These are phyloP conservation scores for Chrysoporthe deuterocubensis DNA, from an alignment of 2,329 filamentous ascomycete species.

Conservation along the genomic window DNA sequence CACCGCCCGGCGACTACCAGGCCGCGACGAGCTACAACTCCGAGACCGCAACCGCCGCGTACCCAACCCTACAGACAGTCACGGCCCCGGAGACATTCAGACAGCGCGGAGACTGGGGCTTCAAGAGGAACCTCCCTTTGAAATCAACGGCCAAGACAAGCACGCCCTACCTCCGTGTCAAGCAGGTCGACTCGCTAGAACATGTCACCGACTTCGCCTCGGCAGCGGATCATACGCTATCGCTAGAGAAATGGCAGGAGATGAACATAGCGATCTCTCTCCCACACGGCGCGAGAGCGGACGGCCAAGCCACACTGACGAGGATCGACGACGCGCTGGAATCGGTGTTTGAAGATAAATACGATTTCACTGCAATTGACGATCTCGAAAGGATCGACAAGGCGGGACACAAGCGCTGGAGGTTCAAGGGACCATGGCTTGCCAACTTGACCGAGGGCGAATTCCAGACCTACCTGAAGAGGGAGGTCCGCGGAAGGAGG, in stretches of 20 bases:
- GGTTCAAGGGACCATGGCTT: slow-evolving; percentile 69
- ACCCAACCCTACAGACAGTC: slow-evolving; percentile 84
- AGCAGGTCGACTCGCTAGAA: slow-evolving; percentile 81
- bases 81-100: slow-evolving; percentile 75
- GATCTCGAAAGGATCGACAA: slow-evolving; percentile 37
- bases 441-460: slow-evolving; percentile 64
- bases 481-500: slow-evolving; percentile 57
- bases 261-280: slow-evolving; percentile 73
- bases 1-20: slow-evolving; percentile 56
- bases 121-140: slow-evolving; percentile 82
- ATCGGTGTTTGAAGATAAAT: slow-evolving; percentile 64
- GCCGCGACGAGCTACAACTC: slow-evolving; percentile 57
- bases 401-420: slow-evolving; percentile 61
- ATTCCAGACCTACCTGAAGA: slow-evolving; percentile 60
- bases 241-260: slow-evolving; percentile 85
- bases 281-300: slow-evolving; percentile 36
- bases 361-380: slow-evolving; percentile 55
- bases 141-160: slow-evolving; percentile 73
- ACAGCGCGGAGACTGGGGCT: slow-evolving; percentile 83
- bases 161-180: slow-evolving; percentile 76
- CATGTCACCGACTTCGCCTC: slow-evolving; percentile 88
- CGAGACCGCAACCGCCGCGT: slow-evolving; percentile 72
- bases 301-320: background rate
- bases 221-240: slow-evolving; percentile 79
- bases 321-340: slow-evolving; percentile 37